These are phyloP conservation scores for Aegilops speltoides DNA, from an alignment of 176 grass and related monocot species.

Conservation along the genomic window DNA sequence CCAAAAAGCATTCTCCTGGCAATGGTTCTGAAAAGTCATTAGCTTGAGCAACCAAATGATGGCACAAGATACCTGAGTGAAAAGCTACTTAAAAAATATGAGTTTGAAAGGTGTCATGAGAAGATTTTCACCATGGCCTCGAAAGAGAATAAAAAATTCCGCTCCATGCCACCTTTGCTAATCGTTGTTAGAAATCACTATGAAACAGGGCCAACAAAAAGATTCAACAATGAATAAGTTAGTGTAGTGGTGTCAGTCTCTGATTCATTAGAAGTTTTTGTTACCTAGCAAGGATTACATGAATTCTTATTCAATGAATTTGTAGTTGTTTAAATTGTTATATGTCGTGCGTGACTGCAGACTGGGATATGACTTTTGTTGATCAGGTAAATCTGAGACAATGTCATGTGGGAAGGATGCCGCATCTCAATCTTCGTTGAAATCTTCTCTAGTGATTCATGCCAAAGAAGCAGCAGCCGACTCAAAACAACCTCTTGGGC, in stretches of 20 bases:
- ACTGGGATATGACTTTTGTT: slow-evolving; percentile 20
- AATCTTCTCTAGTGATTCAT: slow-evolving; percentile 27
- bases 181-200: slow-evolving; percentile 9
- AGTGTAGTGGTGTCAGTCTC: neutral
- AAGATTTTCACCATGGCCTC: neutral
- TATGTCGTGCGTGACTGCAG: neutral
- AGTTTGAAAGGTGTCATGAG: neutral
- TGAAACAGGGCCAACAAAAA: slow-evolving; percentile 1
- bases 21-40: slow-evolving; percentile 11
- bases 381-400: slow-evolving; percentile 45
- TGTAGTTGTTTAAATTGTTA: slow-evolving; percentile 14
- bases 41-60: neutral
- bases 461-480: slow-evolving; percentile 43
- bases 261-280: slow-evolving; percentile 17
- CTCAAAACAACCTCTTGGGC: slow-evolving; percentile 43
- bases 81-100: neutral
- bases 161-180: neutral
- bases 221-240: slow-evolving; percentile 16
- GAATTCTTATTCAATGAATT: slow-evolving; percentile 11
- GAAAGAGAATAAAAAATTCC: neutral
- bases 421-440: slow-evolving; percentile 25
- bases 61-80: neutral
- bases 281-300: neutral
- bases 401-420: slow-evolving; percentile 28
- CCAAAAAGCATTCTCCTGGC: neutral